Base-by-base conservation (phyloP, 371 early-diverging fungal species). In the Apophysomyces sp. region DNA sequence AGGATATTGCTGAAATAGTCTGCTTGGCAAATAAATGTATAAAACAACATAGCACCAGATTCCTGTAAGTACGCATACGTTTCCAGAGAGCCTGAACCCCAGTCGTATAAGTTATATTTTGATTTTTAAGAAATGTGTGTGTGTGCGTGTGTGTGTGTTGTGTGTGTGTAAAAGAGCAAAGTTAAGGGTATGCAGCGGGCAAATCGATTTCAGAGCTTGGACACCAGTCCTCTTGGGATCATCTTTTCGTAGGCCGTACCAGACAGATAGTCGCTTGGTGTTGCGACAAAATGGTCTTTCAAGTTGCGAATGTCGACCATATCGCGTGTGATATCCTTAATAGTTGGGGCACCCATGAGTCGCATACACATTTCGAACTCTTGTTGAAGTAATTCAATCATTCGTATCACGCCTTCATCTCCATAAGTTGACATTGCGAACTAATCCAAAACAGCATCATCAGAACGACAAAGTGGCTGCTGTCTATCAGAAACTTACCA, bases 351-450 rank as follows among this genome's bases (percentile, higher is more conserved):
- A 36, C 94, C 94, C 74, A 90, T 83, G 44, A 94, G 66, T 51
- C 85, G 78, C 93, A 94, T 94, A 13, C 82, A 74, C 73, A 90
- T 81, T 60, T 86, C 89, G 26, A 94, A 76, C 67, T 93, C 94
- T 55, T 84, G 52, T 66, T 84, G 74, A 51, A 92, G 74, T 41
- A 95, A 59, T 59, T 88, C 80, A 18, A 94, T 55, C n/a, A 86
- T 73, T 41, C 82, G 69, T 40, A 89, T 86, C 26, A 95, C 94
- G 58, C 95, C 95, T 11, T 62, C 78, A 37, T 89, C 89, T 3
- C 95, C 95, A 73, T 87, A 87, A n/a, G 80, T 27, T 13, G 82
- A 71, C 89, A 89, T 88, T 58, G 87, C 87, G 62, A 78, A 89
- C 74, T 86, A 72, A 31, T 32, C n/a, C 24, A 53, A 44, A 53